phyloP scores from a whole-genome alignment of 441 rosid species.

The Pelargonium fulgidum region DNA sequence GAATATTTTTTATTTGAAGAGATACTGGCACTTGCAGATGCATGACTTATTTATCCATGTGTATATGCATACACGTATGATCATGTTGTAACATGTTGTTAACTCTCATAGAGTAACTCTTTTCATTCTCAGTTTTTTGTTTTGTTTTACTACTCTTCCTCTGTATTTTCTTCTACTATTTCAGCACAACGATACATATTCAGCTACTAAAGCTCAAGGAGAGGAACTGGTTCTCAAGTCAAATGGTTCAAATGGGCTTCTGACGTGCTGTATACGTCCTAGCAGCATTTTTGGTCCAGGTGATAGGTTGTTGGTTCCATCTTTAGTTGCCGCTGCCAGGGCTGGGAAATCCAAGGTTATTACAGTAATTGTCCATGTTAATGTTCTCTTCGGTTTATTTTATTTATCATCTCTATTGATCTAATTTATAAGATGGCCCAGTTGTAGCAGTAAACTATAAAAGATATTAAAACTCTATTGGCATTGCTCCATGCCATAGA shows the following conservation, averaged over 20 bases:
- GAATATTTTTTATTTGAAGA: not conserved
- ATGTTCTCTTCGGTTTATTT: not conserved
- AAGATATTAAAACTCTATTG: too few relatives aligned
- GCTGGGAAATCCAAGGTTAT: slow-evolving; percentile 93
- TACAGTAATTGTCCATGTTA: slow-evolving; percentile 10
- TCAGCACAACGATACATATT: slow-evolving; percentile 83
- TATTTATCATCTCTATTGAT: too few relatives aligned
- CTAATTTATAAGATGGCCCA: too few relatives aligned
- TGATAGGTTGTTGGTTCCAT: slow-evolving; percentile 72
- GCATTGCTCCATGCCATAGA: too few relatives aligned
- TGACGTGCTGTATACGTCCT: slow-evolving; percentile 88
- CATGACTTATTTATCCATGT: not conserved
- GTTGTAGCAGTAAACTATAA: too few relatives aligned
- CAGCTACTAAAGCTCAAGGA: slow-evolving; percentile 84
- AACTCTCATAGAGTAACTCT: not conserved
- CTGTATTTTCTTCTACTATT: slow-evolving; percentile 18
- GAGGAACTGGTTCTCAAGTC: slow-evolving; percentile 68
- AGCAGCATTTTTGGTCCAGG: slow-evolving; percentile 95
- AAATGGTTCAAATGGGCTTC: slow-evolving; percentile 62
- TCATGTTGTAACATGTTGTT: too few relatives aligned
- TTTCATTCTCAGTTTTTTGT: not conserved
- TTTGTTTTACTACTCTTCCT: not conserved
- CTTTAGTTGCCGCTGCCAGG: slow-evolving; percentile 71
- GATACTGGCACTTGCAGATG: not conserved
- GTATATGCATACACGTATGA: not conserved